phyloP scores from a whole-genome alignment of 805 yeast genomes.

The Spathaspora girioi region DNA sequence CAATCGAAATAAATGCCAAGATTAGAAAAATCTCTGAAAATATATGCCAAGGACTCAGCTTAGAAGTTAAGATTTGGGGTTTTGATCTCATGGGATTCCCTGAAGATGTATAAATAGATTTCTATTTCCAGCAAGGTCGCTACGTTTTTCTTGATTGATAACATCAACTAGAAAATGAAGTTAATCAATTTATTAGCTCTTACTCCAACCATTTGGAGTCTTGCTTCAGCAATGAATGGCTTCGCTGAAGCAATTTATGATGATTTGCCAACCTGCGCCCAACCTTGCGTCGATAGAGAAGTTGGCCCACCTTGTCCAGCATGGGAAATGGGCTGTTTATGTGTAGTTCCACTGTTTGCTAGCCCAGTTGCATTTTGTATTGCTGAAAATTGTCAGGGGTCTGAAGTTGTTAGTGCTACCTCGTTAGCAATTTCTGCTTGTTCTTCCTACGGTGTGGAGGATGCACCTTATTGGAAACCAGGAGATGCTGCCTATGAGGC shows the following conservation, averaged over 20 bases:
- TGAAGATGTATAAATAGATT: too few relatives aligned
- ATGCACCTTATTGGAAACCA: constrained; percentile 27
- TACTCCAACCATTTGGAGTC: background rate
- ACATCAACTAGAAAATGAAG: background rate
- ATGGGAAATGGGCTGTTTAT: constrained; percentile 46
- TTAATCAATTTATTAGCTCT: background rate
- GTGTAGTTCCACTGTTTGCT: constrained; percentile 36
- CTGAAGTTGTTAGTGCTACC: constrained; percentile 26
- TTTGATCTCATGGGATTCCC: background rate
- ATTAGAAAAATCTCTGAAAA: too few relatives aligned
- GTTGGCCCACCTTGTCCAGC: constrained; percentile 43
- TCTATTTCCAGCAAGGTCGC: too few relatives aligned
- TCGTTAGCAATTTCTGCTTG: constrained; percentile 30
- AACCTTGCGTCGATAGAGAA: constrained; percentile 26
- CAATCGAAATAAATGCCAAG: background rate
- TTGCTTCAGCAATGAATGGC: constrained; percentile 38
- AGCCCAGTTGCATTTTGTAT: constrained; percentile 36
- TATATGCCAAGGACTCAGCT: background rate
- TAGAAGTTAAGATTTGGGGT: background rate
- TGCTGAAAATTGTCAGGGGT: constrained; percentile 31
- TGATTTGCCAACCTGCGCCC: constrained; percentile 33
- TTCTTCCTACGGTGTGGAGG: constrained; percentile 27
- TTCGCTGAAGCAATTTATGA: constrained; percentile 36
- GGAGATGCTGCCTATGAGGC: constrained; percentile 18
- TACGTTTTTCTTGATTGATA: background rate